Percentiles rank a stretch among this genome's conserved stretches.
These are phyloP conservation scores for Pyricularia pennisetigena DNA, from an alignment of 2,329 filamentous ascomycete species.

Conservation along the genomic window DNA sequence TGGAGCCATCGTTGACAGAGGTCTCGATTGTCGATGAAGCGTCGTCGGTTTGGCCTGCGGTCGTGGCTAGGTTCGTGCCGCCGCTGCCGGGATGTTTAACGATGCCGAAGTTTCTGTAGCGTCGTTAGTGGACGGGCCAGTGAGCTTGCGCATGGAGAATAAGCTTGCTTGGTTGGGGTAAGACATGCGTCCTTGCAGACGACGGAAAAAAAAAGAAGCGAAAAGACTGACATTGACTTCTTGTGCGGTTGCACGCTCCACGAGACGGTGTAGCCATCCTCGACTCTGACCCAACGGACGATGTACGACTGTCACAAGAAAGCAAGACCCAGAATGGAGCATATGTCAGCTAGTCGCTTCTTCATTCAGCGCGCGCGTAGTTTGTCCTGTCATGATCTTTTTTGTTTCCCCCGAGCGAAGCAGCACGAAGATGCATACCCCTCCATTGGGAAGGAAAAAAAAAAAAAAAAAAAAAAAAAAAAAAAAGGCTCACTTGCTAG, in stretches of 20 bases:
- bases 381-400: background rate
- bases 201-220: background rate
- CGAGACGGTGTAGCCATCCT: slow-evolving; percentile 83
- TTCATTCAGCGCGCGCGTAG: background rate
- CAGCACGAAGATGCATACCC: background rate
- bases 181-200: background rate
- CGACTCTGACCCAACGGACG: slow-evolving; percentile 91
- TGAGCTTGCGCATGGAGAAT: background rate
- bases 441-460: background rate
- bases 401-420: background rate
- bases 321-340: slow-evolving; percentile 11
- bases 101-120: slow-evolving; percentile 75
- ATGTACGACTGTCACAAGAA: slow-evolving; percentile 71
- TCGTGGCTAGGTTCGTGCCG: slow-evolving; percentile 35
- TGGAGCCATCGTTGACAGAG: slow-evolving; percentile 21
- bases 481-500: slow-evolving; percentile 3
- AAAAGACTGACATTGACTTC: slow-evolving; percentile 66
- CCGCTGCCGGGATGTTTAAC: slow-evolving; percentile 88
- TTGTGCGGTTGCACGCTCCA: slow-evolving; percentile 98
- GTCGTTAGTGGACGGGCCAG: background rate
- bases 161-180: background rate
- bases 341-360: slow-evolving; percentile 4
- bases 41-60: slow-evolving; percentile 16
- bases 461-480: too few species aligned
- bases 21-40: slow-evolving; percentile 26